phyloP scores from a whole-genome alignment of 2,329 filamentous ascomycete genomes.

The Penicillium sp. region DNA sequence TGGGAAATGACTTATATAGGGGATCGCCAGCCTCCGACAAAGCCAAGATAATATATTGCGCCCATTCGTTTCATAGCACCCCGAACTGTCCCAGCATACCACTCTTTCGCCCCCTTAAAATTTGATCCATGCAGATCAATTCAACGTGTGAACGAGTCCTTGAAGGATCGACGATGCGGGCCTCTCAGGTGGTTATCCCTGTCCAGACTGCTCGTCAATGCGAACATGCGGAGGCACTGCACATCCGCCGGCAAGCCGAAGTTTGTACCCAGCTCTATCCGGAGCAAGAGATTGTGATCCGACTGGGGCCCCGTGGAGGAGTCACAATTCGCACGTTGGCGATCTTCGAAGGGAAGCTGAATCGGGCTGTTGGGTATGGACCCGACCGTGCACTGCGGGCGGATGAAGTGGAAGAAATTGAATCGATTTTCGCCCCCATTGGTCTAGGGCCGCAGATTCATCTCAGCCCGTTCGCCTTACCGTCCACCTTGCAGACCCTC shows the following conservation, averaged over 20 bases:
- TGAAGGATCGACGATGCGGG: no score
- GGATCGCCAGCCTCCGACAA: no score
- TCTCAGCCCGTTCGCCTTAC: conserved; percentile 8
- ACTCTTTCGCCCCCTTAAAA: no score
- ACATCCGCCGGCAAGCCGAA: conserved; percentile 17
- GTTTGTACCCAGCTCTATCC: conserved; percentile 12
- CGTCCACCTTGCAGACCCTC: conserved; percentile 1
- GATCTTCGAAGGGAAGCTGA: conserved; percentile 13
- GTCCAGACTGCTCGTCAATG: conserved; percentile 2
- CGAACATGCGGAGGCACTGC: conserved; percentile 13
- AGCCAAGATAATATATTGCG: no score
- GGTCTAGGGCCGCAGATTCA: conserved; percentile 12
- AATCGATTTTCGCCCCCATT: conserved; percentile 3
- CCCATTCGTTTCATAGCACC: no score
- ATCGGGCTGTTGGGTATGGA: conserved; percentile 16
- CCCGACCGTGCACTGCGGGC: conserved; percentile 2
- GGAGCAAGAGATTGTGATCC: conserved; percentile 5
- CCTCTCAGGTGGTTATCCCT: conserved; percentile 1
- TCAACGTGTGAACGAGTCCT: no score
- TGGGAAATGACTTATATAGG: no score
- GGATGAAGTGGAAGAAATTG: conserved; percentile 7
- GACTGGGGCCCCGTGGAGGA: conserved; percentile 2
- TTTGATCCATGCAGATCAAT: no score
- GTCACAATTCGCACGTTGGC: conserved; percentile 12
- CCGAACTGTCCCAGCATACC: no score